These are phyloP conservation scores for Albizia julibrissin DNA, from an alignment of 306 rosid species.

Conservation along the genomic window DNA sequence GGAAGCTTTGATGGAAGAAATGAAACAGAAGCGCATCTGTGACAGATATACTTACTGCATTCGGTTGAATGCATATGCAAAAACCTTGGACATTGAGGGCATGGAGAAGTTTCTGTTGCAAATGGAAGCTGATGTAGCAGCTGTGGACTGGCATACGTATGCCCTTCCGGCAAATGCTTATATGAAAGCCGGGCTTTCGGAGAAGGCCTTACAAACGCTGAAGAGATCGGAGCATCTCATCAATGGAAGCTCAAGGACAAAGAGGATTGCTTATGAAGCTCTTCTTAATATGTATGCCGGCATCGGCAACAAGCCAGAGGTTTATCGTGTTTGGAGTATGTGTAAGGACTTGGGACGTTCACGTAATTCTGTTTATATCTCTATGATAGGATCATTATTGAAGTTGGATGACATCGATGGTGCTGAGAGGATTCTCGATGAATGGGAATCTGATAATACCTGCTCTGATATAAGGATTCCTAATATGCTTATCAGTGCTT, in stretches of 20 bases:
- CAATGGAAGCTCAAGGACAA: conserved; percentile 1
- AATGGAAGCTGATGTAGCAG: conserved; percentile 46
- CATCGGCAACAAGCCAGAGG: conserved; percentile 44
- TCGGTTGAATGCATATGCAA: conserved; percentile 45
- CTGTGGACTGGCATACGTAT: conserved; percentile 47
- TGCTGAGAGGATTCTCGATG: conserved; percentile 52
- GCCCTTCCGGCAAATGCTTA: conserved; percentile 46
- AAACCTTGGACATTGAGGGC: conserved; percentile 28
- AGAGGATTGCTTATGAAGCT: conserved; percentile 41
- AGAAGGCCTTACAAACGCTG: conserved; percentile 42
- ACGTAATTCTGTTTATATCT: conserved; percentile 41
- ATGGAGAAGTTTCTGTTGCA: conserved; percentile 51
- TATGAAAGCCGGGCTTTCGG: conserved; percentile 45
- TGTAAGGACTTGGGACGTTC: conserved; percentile 28
- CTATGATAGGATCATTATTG: conserved; percentile 47
- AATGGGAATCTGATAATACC: conserved; percentile 48
- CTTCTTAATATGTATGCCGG: conserved; percentile 41
- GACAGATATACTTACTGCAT: conserved; percentile 36
- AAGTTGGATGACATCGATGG: conserved; percentile 57
- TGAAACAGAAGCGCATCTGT: conserved; percentile 43
- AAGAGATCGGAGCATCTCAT: conserved; percentile 43
- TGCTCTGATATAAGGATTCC: conserved; percentile 46
- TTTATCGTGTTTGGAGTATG: conserved; percentile 55
- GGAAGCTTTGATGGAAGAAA: conserved; percentile 42
- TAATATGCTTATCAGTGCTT: conserved; percentile 39